Base-by-base conservation (phyloP, 257 asterid genomes). In the Fraxinus anomala region DNA sequence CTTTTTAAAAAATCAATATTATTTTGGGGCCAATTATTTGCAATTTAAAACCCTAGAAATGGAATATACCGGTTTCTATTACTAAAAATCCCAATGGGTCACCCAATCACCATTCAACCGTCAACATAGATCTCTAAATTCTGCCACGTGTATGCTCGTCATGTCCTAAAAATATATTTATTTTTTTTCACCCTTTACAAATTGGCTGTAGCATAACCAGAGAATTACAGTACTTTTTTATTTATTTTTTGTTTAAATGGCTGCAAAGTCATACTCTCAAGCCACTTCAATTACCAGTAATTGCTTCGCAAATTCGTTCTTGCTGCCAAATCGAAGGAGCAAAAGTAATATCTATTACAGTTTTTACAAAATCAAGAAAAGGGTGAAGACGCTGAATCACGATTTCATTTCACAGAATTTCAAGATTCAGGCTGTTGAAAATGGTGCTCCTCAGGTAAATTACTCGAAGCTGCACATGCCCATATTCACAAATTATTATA, bases 351-450 rank as follows among this genome's bases (percentile, higher is more conserved):
- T 6, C 28, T 26, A 65, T 74, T 67, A 26, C 69, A 1, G 72
- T 54, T 54, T 73, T 73, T 63, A 21, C 44, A 42, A 72, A 59
- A 77, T 77, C 83, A 75, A 56, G 75, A 81, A 61, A 77, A 73
- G 85, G 81, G 68, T 26, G 47, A 47, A 26, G 1, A 21, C 28
- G 5, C 39, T 14, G 78, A 80, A 76, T 69, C 73, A 76, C 73
- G 80, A 78, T 66, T 63, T 72, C 75, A 73, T 61, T 19, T 63
- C 81, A 33, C 77, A 39, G 42, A 78, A 74, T 74, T 76, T 84
- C 80, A 79, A 76, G 86, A 75, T 44, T 67, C 81, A 40, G 70
- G 87, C 84, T 47, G 76, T 87, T 59, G 34, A 80, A 75, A 80
- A 75, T 67, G 79, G 73, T 31, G 79, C 78, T 74, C 49, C 30